These are phyloP conservation scores for Linnemannia exigua DNA, from an alignment of 192 early-diverging fungal genomes.

Conservation along the genomic window DNA sequence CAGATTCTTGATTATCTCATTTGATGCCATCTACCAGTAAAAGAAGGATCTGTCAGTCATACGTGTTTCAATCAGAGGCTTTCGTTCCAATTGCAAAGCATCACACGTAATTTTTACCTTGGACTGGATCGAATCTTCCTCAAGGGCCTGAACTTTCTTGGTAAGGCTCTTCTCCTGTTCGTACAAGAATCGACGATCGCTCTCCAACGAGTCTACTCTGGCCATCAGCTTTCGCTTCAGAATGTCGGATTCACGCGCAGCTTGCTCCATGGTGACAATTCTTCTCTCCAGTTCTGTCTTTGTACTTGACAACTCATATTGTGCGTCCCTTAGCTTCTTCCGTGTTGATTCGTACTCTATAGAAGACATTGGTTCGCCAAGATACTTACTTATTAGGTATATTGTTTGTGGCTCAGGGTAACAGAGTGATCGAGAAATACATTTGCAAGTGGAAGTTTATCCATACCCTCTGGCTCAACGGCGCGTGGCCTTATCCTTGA, in stretches of 20 bases:
- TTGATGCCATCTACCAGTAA: constrained; percentile 20
- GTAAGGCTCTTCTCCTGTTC: constrained; percentile 64
- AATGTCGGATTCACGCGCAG: constrained; percentile 30
- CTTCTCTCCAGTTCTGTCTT: constrained; percentile 46
- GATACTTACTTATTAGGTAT: background rate
- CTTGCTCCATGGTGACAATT: constrained; percentile 42
- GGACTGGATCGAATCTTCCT: constrained; percentile 24
- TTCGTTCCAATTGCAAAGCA: background rate
- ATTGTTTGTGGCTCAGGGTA: background rate
- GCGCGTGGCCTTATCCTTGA: constrained; percentile 19
- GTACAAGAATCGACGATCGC: constrained; percentile 69
- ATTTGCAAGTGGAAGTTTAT: background rate
- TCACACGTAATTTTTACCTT: constrained; percentile 14
- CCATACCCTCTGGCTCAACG: constrained; percentile 32
- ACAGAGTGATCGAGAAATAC: background rate
- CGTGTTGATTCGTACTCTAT: constrained; percentile 40
- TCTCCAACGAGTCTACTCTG: constrained; percentile 70
- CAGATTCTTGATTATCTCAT: constrained; percentile 33
- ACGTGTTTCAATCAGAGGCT: background rate
- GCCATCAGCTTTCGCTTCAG: constrained; percentile 50
- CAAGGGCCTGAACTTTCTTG: constrained; percentile 24
- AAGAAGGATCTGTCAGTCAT: background rate
- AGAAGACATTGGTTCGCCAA: background rate
- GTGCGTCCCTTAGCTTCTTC: constrained; percentile 41
- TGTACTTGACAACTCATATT: constrained; percentile 47